Evolutionary conservation across 371 early-diverging fungal species (phyloP).

Genomic region (Mortierella sp.): DNA sequence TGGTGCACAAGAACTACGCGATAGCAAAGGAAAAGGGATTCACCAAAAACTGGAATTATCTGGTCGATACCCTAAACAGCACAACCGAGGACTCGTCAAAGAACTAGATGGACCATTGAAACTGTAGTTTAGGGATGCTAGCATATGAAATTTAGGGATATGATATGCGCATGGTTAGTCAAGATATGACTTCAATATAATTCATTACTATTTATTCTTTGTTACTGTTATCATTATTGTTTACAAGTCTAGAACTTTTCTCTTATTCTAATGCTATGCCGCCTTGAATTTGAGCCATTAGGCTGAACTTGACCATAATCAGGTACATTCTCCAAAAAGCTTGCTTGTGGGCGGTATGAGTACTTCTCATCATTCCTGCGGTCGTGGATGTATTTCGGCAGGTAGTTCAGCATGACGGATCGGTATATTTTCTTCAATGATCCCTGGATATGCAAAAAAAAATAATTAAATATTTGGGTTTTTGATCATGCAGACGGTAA

Average conservation of each 20-base stretch:
- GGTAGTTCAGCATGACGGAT: conserved; percentile 23
- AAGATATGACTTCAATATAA: too few relatives aligned
- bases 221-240: neutral
- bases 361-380: conserved; percentile 39
- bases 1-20: conserved; percentile 14
- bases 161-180: too few relatives aligned
- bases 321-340: conserved; percentile 27
- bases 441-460: conserved; percentile 19
- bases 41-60: conserved; percentile 25
- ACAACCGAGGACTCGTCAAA: neutral
- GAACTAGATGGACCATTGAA: too few relatives aligned
- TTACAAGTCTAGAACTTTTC: neutral
- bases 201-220: neutral
- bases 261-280: neutral
- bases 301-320: conserved; percentile 39
- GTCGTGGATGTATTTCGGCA: conserved; percentile 30
- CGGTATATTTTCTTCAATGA: conserved; percentile 22
- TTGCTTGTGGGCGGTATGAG: conserved; percentile 46
- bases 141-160: too few relatives aligned
- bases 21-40: conserved; percentile 22
- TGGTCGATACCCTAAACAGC: conserved; percentile 23
- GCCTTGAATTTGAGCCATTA: conserved; percentile 6
- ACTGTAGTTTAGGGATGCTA: too few relatives aligned
- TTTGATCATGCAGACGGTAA: neutral
- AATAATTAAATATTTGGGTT: too few relatives aligned